Evolutionary conservation across 441 rosid species (phyloP), one percentile per base, ranked within the genome.

Genomic region (Erysimum cheiri): DNA sequence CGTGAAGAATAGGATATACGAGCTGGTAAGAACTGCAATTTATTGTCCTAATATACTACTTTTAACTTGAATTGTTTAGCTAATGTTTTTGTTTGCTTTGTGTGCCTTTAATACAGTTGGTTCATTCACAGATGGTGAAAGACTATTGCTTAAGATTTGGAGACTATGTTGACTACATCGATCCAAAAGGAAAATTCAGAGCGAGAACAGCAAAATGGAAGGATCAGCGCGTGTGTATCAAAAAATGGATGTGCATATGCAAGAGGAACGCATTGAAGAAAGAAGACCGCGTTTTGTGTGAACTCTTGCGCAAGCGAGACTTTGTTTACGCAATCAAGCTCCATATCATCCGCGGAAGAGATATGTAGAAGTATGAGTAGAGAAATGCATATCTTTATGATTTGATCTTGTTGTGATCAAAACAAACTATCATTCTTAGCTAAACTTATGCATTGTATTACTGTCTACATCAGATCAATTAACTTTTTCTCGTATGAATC

Each of bases 221-320:
- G 12, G 67, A 73, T 66, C 2, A 31, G 5, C 77, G 77, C 0
- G 72, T 73, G 10, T 56, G 44, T 31, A 33, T 73, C 55, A 59
- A 52, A 8, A 33, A 3, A 6, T 67, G 78, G 78, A 26, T 0
- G 4, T 4, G 0, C 7, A 61, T 74, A 26, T 61, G 78, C 73
- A 0, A 31, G 2, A 36, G 65, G 59, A 68, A 74, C 73, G 5
- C 35, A 0, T 1, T 74, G 69, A 54, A 47, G 59, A 29, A 13
- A 10, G 46, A 49, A 37, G 73, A 74, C 14, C 58, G 31, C 5
- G 9, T 74, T 10, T 54, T 74, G 59, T 74, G 78, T 47, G 74
- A 74, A 3, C 70, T 74, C 19, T 22, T 61, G 1, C 78, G 73
- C 14, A 29, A 8, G 3, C 0, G 9, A 33, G 2, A 29, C 46